phyloP scores from a whole-genome alignment of 768 basidiomycete genomes.

The Tricholoma saponaceum region DNA sequence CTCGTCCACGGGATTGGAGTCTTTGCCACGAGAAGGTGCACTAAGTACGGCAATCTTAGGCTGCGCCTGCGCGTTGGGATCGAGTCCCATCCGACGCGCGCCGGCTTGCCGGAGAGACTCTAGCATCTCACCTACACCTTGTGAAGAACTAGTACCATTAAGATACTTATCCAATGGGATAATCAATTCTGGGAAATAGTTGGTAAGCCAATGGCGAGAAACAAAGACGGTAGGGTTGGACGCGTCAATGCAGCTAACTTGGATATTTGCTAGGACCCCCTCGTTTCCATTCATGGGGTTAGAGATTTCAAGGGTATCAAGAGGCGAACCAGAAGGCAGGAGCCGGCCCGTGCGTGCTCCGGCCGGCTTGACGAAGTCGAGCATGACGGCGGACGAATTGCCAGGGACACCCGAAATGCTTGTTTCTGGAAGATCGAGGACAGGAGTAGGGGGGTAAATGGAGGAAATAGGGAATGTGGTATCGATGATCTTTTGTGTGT shows the following conservation, averaged over 20 bases:
- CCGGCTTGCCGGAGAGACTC: constrained; percentile 54
- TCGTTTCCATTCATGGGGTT: not conserved
- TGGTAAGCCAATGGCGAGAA: constrained; percentile 36
- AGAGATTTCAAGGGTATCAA: constrained; percentile 38
- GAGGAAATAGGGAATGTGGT: constrained; percentile 60
- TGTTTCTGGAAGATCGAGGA: constrained; percentile 46
- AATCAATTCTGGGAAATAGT: constrained; percentile 14
- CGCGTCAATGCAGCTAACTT: constrained; percentile 62
- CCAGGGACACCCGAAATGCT: constrained; percentile 69
- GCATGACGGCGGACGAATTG: constrained; percentile 55
- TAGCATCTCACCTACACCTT: constrained; percentile 28
- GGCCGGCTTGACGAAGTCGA: constrained; percentile 63
- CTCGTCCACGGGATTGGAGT: constrained; percentile 7
- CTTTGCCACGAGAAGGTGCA: not conserved
- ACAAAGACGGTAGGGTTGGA: constrained; percentile 76
- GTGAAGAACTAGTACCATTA: constrained; percentile 16
- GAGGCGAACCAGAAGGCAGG: constrained; percentile 54
- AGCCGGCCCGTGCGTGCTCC: constrained; percentile 72
- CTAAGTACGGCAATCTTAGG: constrained; percentile 65
- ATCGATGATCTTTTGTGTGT: constrained; percentile 65
- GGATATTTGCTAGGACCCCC: constrained; percentile 15
- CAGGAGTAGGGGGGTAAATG: constrained; percentile 24
- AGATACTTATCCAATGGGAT: constrained; percentile 37
- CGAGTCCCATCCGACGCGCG: constrained; percentile 59
- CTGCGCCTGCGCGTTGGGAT: constrained; percentile 59